phyloP scores from a whole-genome alignment of 768 basidiomycete species.

The Fomitopsis pulvina region DNA sequence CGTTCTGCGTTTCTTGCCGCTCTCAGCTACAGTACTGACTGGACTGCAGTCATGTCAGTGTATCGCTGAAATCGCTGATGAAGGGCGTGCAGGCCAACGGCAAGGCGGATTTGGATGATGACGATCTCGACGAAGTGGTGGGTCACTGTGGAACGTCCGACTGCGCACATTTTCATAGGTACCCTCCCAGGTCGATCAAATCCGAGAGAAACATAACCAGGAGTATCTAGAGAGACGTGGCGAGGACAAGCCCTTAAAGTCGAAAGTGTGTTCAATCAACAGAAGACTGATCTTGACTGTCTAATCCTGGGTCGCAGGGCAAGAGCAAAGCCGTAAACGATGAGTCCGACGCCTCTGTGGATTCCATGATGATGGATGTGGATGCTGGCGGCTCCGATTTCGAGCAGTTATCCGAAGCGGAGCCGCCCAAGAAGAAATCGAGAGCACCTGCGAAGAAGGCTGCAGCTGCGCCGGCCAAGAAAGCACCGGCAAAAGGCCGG shows the following conservation, averaged over 20 bases:
- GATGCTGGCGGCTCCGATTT: constrained; percentile 54
- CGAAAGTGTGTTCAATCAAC: constrained; percentile 32
- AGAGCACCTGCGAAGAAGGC: constrained; percentile 26
- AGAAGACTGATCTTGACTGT: background rate
- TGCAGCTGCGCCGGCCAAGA: constrained; percentile 25
- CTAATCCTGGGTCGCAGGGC: constrained; percentile 12
- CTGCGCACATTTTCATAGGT: background rate
- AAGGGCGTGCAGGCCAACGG: constrained; percentile 61
- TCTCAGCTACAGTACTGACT: background rate
- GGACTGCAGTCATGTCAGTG: constrained; percentile 55
- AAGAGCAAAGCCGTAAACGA: constrained; percentile 51
- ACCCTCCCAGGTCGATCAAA: constrained; percentile 49
- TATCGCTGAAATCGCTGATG: constrained; percentile 53
- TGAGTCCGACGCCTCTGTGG: constrained; percentile 49
- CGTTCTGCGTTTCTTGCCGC: constrained; percentile 23
- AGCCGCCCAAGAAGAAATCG: constrained; percentile 40
- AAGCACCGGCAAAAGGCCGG: constrained; percentile 30
- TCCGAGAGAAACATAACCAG: constrained; percentile 64
- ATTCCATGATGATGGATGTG: constrained; percentile 77
- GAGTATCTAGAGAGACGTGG: constrained; percentile 45
- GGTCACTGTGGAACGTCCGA: constrained; percentile 15
- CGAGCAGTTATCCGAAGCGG: constrained; percentile 43
- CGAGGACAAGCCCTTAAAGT: constrained; percentile 29
- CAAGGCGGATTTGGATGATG: constrained; percentile 62
- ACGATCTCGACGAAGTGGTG: constrained; percentile 69